These are phyloP conservation scores for Durusdinium trenchii DNA, from an alignment of 73 alveolate species.

Conservation along the genomic window DNA sequence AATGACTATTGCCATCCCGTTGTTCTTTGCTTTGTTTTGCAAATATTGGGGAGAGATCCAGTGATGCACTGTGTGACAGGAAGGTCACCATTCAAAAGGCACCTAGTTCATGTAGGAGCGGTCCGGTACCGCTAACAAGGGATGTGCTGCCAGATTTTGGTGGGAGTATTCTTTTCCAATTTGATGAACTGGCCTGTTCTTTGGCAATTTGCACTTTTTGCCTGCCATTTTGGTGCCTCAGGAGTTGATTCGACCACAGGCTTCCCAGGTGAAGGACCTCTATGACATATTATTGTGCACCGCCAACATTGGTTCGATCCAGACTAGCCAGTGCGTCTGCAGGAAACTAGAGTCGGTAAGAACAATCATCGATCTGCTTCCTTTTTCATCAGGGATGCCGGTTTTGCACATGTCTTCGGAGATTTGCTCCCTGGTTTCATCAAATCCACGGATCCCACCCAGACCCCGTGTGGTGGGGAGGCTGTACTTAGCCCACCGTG, in stretches of 20 bases:
- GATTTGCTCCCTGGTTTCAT: neutral
- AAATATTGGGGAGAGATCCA: too few species aligned
- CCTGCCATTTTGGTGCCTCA: neutral
- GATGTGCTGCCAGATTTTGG: too few species aligned
- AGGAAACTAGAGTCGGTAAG: neutral
- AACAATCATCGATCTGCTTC: neutral
- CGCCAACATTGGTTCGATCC: neutral
- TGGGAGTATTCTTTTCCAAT: too few species aligned
- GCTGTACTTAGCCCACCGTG: neutral
- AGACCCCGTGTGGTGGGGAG: neutral
- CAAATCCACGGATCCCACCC: neutral
- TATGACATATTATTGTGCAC: too few species aligned
- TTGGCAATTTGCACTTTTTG: neutral
- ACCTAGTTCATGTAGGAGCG: too few species aligned
- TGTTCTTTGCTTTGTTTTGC: too few species aligned
- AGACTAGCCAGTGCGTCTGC: neutral
- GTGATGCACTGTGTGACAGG: too few species aligned
- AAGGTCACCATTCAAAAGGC: too few species aligned
- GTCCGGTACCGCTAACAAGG: too few species aligned
- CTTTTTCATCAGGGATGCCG: neutral
- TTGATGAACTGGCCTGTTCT: too few species aligned
- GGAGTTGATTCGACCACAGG: neutral
- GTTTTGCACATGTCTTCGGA: too few species aligned
- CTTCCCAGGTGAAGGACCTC: slow-evolving; percentile 10
- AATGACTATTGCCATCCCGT: too few species aligned